These are phyloP conservation scores for Acer campestre DNA, from an alignment of 345 rosid genomes.

Conservation along the genomic window DNA sequence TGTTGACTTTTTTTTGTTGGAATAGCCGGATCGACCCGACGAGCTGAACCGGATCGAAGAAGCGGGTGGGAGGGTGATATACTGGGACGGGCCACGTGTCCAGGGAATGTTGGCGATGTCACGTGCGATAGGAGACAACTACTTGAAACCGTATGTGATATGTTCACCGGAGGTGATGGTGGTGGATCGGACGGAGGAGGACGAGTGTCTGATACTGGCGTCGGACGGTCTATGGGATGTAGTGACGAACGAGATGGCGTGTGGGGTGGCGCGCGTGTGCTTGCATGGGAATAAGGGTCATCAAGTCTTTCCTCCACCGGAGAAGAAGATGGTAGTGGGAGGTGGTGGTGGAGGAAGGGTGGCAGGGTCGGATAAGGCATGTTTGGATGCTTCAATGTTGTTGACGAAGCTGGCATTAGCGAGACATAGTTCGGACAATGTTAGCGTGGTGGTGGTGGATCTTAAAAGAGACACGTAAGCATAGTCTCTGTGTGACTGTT, in stretches of 20 bases:
- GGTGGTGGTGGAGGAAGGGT: background rate
- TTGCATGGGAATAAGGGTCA: constrained; percentile 33
- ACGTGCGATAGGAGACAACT: constrained; percentile 88
- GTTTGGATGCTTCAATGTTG: constrained; percentile 70
- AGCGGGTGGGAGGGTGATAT: constrained; percentile 90
- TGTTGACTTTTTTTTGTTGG: background rate
- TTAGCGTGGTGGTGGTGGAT: constrained; percentile 85
- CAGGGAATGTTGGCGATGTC: constrained; percentile 90
- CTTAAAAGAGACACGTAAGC: constrained; percentile 50
- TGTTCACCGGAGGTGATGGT: constrained; percentile 80
- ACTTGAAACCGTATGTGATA: constrained; percentile 87
- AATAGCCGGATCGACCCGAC: constrained; percentile 92
- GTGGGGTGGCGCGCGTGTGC: constrained; percentile 72
- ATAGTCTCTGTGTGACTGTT: too few species aligned
- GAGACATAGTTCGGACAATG: constrained; percentile 76
- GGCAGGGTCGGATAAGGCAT: constrained; percentile 45
- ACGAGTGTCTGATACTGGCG: constrained; percentile 79
- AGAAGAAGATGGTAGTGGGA: too few species aligned
- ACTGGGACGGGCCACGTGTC: constrained; percentile 89
- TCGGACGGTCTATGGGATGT: constrained; percentile 96
- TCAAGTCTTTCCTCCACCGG: too few species aligned
- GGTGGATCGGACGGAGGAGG: constrained; percentile 62
- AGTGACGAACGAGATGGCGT: constrained; percentile 77
- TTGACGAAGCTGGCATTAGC: constrained; percentile 79
- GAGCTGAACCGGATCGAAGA: constrained; percentile 71